A percentile compares a stretch with the other conserved stretches of the same genome.
phyloP scores from a whole-genome alignment of 768 basidiomycete genomes.

The Russula sp. region DNA sequence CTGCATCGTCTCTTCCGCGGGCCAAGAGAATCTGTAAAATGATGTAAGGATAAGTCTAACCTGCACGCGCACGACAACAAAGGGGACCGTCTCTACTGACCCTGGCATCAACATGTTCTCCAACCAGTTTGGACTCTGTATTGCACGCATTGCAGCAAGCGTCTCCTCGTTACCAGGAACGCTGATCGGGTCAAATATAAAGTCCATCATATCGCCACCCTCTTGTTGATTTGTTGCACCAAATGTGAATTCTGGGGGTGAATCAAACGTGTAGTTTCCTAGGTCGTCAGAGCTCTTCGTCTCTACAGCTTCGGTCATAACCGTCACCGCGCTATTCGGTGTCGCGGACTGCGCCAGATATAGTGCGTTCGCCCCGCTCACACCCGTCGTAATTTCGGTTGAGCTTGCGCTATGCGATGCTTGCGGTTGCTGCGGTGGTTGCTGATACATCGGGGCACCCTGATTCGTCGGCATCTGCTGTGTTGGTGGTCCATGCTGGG shows the following conservation, averaged over 20 bases:
- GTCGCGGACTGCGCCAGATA: background rate
- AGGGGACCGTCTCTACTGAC: conserved; percentile 37
- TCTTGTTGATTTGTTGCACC: conserved; percentile 4
- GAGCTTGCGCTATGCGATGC: conserved; percentile 2
- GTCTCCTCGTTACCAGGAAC: conserved; percentile 41
- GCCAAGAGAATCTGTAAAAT: conserved; percentile 25
- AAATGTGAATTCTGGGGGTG: conserved; percentile 14
- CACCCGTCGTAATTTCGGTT: background rate
- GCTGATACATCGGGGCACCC: background rate
- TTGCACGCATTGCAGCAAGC: conserved; percentile 68
- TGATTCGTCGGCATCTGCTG: conserved; percentile 14
- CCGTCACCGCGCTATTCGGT: background rate
- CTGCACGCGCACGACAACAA: background rate
- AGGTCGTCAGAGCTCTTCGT: background rate
- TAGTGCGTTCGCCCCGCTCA: background rate
- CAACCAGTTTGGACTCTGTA: conserved; percentile 74
- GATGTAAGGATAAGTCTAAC: background rate
- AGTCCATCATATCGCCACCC: conserved; percentile 9
- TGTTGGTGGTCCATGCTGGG: conserved; percentile 24
- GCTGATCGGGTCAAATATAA: conserved; percentile 24
- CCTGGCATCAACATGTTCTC: conserved; percentile 84
- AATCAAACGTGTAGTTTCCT: conserved; percentile 12
- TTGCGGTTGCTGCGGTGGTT: background rate
- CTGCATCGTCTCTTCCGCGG: conserved; percentile 10
- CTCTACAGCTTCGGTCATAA: background rate